Conservation (phyloP, 768 basidiomycete species). For the Psilocybe cyanescens region DNA sequence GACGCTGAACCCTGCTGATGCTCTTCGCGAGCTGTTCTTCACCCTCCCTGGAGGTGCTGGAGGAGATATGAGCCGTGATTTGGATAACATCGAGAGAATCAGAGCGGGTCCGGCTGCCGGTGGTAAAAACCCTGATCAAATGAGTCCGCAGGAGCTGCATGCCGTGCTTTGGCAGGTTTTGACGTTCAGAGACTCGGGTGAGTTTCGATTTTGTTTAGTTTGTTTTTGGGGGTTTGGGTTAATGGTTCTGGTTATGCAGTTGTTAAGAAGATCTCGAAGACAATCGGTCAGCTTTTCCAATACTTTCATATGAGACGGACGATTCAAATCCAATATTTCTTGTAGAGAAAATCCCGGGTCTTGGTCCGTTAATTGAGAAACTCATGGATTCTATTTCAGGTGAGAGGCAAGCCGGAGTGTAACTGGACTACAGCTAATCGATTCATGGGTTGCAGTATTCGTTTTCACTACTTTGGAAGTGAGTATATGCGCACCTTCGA, state of each 20-base stretch:
- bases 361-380: constrained; percentile 76
- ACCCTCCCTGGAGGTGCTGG: constrained; percentile 66
- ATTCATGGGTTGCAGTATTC: constrained; percentile 53
- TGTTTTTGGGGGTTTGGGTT: neutral
- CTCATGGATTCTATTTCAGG: constrained; percentile 73
- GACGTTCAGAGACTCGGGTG: constrained; percentile 80
- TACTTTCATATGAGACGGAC: neutral
- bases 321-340: neutral
- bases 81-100: constrained; percentile 75
- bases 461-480: constrained; percentile 86
- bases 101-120: constrained; percentile 60
- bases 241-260: constrained; percentile 35
- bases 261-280: constrained; percentile 78
- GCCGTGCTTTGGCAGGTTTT: constrained; percentile 84
- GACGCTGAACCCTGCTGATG: constrained; percentile 42
- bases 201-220: constrained; percentile 14
- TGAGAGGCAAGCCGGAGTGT: constrained; percentile 25
- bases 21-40: constrained; percentile 63
- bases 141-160: constrained; percentile 91
- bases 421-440: neutral
- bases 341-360: constrained; percentile 82
- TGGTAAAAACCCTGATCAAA: constrained; percentile 74
- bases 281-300: constrained; percentile 51
- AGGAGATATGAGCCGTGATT: constrained; percentile 68
- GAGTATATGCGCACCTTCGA: neutral